phyloP scores from a whole-genome alignment of 129 eudicot genomes.

The Oenanthe sinensis region DNA sequence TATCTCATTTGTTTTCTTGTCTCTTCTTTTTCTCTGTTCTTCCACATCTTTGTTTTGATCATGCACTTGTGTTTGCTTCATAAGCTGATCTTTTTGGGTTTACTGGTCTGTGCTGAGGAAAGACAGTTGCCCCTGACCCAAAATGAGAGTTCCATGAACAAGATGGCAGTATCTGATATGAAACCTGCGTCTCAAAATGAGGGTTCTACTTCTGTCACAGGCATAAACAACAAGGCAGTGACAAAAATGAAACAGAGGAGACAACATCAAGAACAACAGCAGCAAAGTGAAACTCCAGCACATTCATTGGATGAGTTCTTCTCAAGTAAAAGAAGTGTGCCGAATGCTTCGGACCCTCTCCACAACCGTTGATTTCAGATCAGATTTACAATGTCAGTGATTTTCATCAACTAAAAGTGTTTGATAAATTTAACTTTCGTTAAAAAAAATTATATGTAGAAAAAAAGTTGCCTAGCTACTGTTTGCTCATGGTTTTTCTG shows the following conservation, averaged over 20 bases:
- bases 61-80: constrained; percentile 1
- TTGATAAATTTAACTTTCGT: not conserved
- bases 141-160: not conserved
- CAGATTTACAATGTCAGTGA: not conserved
- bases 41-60: not conserved
- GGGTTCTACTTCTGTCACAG: not conserved
- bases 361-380: constrained; percentile 25
- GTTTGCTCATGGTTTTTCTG: not conserved
- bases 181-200: not conserved
- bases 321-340: constrained; percentile 41
- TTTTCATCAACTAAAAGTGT: not conserved
- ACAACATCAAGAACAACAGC: constrained; percentile 13
- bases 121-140: not conserved
- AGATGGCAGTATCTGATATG: not conserved
- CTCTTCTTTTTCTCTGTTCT: not conserved
- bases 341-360: constrained; percentile 47
- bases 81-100: constrained; percentile 14
- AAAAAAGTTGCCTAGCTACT: not conserved
- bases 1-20: not conserved
- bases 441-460: not conserved
- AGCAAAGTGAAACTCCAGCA: not conserved
- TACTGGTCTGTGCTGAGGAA: constrained; percentile 18
- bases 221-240: constrained; percentile 3
- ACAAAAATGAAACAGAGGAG: constrained; percentile 13
- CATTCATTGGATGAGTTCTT: constrained; percentile 14